Evolutionary conservation across 1,284 basidiomycete genomes (phyloP), one percentile per base, ranked within the genome.

Genomic region (Porogramme epimiltina): DNA sequence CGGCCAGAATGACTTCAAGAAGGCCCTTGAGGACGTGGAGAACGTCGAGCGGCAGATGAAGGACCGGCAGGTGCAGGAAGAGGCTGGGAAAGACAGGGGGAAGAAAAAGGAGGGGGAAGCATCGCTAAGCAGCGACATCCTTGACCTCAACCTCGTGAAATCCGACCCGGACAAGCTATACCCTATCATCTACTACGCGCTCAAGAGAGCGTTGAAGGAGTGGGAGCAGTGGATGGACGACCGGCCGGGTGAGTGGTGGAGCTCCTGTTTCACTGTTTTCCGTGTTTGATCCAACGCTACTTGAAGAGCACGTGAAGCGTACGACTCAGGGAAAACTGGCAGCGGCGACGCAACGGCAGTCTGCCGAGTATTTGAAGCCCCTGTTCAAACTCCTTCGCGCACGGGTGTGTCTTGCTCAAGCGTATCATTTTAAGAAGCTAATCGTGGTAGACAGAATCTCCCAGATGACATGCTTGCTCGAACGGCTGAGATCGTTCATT

Each of bases 161-260:
- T 87, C 84, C 19, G 92, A 98, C 67, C 91, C 93, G n/a, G 91
- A 95, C 73, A 97, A 92, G 72, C 77, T 99, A 22, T 98, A 99
- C 68, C 97, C 97, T 1, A 79, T 98, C 64, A 97, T 99, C 54
- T 99, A 99, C 70, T 95, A 96, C 70, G 94, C 95, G 2, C 76
- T 99, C 56, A 99, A 99, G 78, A 79, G 87, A 46, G 87, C 90
- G 1, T 75, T 99, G 52, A 93, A 93, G 65, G 97, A 99, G 65
- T 99, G 97, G 97, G 95, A 89, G 59, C 88, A 93, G 63, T 89
- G 88, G 49, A 90, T 99, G 84, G 92, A 92, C 49, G 87, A 93
- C 54, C 79, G 96, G 62, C 93, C 95, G 59, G 91, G 91, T 91
- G 55, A 49, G 80, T 65, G 18, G 33, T 11, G 20, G 34, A 23